phyloP scores from a whole-genome alignment of 2,329 filamentous ascomycete species.

The Orbilia quercus region DNA sequence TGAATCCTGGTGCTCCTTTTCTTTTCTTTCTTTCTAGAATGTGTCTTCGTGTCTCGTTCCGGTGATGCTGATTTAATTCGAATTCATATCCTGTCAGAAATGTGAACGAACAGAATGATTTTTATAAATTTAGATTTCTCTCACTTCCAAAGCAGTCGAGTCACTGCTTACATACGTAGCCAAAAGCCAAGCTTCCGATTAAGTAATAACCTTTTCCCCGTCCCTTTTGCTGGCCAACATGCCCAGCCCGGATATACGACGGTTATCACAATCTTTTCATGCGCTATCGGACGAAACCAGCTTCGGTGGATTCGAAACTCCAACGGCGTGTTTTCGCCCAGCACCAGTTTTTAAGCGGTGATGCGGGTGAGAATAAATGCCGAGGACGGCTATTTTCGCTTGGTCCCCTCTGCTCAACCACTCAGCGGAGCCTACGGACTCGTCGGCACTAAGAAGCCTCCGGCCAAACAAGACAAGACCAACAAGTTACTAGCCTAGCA shows the following conservation, averaged over 20 bases:
- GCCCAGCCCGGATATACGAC: conserved; percentile 4
- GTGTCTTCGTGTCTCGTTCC: background rate
- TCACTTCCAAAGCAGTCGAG: background rate
- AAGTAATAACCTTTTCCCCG: background rate
- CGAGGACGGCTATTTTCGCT: conserved; percentile 22
- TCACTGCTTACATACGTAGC: background rate
- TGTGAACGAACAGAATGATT: conserved; percentile 14
- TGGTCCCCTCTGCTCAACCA: background rate
- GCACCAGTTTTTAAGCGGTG: conserved; percentile 10
- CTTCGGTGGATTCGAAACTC: conserved; percentile 13
- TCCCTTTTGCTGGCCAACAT: background rate
- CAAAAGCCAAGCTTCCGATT: conserved; percentile 9
- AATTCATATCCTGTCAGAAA: background rate
- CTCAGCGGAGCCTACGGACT: conserved; percentile 17
- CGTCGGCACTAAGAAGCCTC: conserved; percentile 35
- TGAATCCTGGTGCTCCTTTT: conserved; percentile 9
- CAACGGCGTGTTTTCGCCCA: conserved; percentile 22
- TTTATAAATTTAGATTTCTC: conserved; percentile 14
- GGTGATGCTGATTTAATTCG: conserved; percentile 1
- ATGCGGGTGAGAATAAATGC: conserved; percentile 22
- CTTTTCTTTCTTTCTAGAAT: background rate
- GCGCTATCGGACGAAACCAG: conserved; percentile 26
- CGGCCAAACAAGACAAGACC: conserved; percentile 8
- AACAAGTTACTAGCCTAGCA: no score
- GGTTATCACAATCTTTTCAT: conserved; percentile 27